Evolutionary conservation across 2,329 filamentous ascomycete species (phyloP).

Genomic region (Cadophora gregata): DNA sequence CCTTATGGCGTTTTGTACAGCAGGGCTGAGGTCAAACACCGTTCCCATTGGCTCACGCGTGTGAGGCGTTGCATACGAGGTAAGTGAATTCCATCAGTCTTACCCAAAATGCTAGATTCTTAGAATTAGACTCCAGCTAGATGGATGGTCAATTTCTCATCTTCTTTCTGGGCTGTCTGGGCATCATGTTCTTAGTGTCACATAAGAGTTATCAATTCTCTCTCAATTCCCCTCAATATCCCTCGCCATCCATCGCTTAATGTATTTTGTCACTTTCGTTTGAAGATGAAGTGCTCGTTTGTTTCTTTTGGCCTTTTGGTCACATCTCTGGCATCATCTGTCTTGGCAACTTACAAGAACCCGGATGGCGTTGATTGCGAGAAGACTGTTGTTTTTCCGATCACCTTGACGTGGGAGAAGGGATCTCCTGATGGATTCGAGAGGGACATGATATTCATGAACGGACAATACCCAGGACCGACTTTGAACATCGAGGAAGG

Average conservation of each 20-base stretch:
- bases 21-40: neutral
- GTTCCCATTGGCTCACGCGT: neutral
- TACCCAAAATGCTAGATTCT: neutral
- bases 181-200: neutral
- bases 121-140: neutral
- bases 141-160: too few relatives aligned
- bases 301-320: neutral
- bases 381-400: constrained; percentile 16
- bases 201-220: neutral
- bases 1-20: neutral
- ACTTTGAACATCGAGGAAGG: constrained; percentile 46
- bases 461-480: constrained; percentile 39
- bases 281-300: neutral
- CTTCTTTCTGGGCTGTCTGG: neutral
- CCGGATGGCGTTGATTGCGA: neutral
- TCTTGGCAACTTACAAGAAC: neutral
- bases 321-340: neutral
- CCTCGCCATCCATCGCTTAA: neutral
- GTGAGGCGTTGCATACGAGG: neutral
- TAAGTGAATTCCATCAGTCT: neutral
- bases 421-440: constrained; percentile 33
- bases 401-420: constrained; percentile 31
- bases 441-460: constrained; percentile 36
- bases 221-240: neutral
- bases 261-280: neutral